phyloP scores from a whole-genome alignment of 2,329 filamentous ascomycete species.

The Sarocladiaceae sp. region DNA sequence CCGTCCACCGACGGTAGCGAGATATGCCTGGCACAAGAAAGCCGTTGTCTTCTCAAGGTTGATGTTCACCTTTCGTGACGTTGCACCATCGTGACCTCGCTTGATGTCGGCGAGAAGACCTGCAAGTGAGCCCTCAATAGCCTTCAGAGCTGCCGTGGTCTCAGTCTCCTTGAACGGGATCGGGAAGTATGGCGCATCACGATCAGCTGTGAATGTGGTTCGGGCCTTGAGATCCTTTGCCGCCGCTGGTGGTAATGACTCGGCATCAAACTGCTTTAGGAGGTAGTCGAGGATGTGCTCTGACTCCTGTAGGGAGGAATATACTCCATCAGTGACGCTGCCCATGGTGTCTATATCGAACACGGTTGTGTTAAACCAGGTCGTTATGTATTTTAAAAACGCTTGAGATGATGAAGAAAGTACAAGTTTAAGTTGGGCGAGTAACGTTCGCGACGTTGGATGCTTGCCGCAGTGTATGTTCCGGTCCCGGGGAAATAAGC shows the following conservation, averaged over 20 bases:
- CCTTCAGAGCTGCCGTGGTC: slow-evolving; percentile 37
- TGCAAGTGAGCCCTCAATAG: slow-evolving; percentile 33
- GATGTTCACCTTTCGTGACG: slow-evolving; percentile 21
- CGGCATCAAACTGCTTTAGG: slow-evolving; percentile 20
- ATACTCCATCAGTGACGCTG: slow-evolving; percentile 11
- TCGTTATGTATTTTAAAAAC: not conserved
- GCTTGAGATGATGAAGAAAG: not conserved
- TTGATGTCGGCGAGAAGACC: slow-evolving; percentile 25
- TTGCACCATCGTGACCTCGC: slow-evolving; percentile 8
- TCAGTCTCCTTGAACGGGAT: slow-evolving; percentile 45
- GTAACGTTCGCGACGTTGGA: not conserved
- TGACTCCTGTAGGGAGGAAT: slow-evolving; percentile 22
- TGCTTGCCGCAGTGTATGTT: slow-evolving; percentile 9
- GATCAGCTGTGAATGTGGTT: slow-evolving; percentile 28
- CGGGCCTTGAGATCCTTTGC: slow-evolving; percentile 17
- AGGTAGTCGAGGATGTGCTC: slow-evolving; percentile 20
- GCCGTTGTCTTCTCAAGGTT: slow-evolving; percentile 36
- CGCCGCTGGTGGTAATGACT: slow-evolving; percentile 23
- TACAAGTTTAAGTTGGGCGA: slow-evolving; percentile 16
- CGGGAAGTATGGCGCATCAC: slow-evolving; percentile 38
- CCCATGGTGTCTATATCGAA: slow-evolving; percentile 1
- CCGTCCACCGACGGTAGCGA: slow-evolving; percentile 31
- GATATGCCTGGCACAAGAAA: slow-evolving; percentile 35
- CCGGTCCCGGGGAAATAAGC: slow-evolving; percentile 1
- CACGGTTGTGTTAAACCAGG: not conserved